A percentile compares a stretch with the other conserved stretches of the same genome.
Conservation (phyloP, 306 rosid species). For the Cucurbita pepo region DNA sequence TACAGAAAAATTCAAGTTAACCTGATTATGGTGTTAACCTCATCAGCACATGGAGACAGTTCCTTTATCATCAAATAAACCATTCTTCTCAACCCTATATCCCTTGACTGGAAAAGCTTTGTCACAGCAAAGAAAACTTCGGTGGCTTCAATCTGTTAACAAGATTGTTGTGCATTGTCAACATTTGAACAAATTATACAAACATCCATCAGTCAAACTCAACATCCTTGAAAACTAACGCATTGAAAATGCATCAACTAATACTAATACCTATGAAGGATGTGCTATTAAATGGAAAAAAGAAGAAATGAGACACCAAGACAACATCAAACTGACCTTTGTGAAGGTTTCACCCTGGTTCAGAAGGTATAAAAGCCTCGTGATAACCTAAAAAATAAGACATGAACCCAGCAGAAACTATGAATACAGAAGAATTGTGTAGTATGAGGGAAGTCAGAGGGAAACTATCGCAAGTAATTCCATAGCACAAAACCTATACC, state of each 20-base stretch:
- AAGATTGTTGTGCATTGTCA: not conserved
- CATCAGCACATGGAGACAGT: conserved; percentile 90
- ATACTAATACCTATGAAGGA: not conserved
- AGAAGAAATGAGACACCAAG: not conserved
- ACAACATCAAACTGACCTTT: conserved; percentile 34
- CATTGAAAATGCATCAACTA: not conserved
- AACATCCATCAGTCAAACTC: not conserved
- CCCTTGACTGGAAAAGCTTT: conserved; percentile 88
- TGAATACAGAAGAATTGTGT: not conserved
- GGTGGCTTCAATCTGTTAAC: conserved; percentile 75
- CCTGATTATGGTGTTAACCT: conserved; percentile 34
- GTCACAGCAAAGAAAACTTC: conserved; percentile 97
- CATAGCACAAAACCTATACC: conserved; percentile 24
- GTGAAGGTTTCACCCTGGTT: conserved; percentile 93
- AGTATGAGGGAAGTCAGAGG: not conserved
- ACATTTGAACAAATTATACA: not conserved
- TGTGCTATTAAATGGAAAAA: not conserved
- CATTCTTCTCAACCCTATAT: conserved; percentile 96
- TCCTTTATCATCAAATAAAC: conserved; percentile 93
- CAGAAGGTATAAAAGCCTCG: conserved; percentile 79
- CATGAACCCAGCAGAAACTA: conserved; percentile 1
- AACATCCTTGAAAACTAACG: not conserved
- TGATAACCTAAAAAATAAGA: conserved; percentile 56
- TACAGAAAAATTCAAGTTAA: not conserved
- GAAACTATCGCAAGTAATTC: not conserved